Evolutionary conservation across 202 grass and related monocot species (phyloP).

Genomic region (Zoysia matrella): DNA sequence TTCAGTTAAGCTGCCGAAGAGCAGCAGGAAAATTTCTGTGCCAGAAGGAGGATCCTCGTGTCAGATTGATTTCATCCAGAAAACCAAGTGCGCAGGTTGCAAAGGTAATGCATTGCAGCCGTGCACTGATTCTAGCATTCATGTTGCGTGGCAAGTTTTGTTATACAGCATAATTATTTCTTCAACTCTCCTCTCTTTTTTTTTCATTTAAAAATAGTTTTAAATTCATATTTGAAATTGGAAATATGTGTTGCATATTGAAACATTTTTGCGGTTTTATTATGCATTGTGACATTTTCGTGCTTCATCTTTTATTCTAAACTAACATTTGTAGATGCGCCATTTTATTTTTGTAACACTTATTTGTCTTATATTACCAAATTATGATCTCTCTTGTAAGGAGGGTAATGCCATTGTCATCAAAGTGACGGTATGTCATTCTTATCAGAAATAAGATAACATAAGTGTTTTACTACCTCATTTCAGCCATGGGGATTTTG

Average conservation of each 20-base stretch:
- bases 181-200: no score
- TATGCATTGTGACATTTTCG: no score
- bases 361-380: background rate
- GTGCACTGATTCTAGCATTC: no score
- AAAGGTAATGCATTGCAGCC: slow-evolving; percentile 52
- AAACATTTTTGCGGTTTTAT: no score
- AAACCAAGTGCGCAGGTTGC: slow-evolving; percentile 33
- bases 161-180: no score
- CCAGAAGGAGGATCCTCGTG: slow-evolving; percentile 88
- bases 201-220: no score
- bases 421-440: no score
- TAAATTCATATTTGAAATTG: background rate
- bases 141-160: no score
- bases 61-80: slow-evolving; percentile 65
- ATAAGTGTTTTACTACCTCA: slow-evolving; percentile 1
- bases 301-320: no score
- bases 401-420: no score
- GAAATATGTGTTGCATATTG: background rate
- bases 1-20: slow-evolving; percentile 76
- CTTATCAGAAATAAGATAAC: background rate
- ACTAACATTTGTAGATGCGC: background rate
- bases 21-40: slow-evolving; percentile 53
- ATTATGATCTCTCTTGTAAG: background rate
- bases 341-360: background rate
- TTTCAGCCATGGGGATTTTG: background rate